Base-by-base conservation (phyloP, 1,284 basidiomycete genomes). In the Exsudoporus floridanus region DNA sequence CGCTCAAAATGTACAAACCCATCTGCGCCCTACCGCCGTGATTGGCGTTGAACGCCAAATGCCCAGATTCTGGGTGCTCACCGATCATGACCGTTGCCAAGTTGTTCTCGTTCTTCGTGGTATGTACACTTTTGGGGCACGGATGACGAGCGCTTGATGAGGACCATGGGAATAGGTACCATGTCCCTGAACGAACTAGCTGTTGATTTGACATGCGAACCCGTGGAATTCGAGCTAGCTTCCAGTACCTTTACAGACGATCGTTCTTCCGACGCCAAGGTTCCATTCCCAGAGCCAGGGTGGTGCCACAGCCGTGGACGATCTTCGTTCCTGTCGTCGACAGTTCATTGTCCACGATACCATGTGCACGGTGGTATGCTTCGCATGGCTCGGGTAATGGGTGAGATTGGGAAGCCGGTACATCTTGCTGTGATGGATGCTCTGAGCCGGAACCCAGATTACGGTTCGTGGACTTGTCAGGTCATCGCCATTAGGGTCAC, bases 161-260 rank as follows among this genome's bases (percentile, higher is more conserved):
- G 37, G 16, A 13, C 49, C 43, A 45, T 41, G 49, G 39, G 36
- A 55, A 61, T 36, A 82, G 82, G 88, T n/a, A 91, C 88, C 2
- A 88, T 90, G 85, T 87, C 85, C 10, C 72, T 91, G 35, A 91
- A 91, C 60, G 88, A 91, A 67, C 79, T 91, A 13, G 88, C 88
- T n/a, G 88, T 87, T 7, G 88, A 91, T 66, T 74, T 90, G 40
- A 89, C 88, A 1, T 90, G 88, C 66, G 85, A 90, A 52, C 79
- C 84, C 0, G 82, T 81, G 40, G 76, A 80, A 10, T 90, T 90
- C 57, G 74, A 77, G 46, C 85, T 83, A 37, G 79, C 79, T 9
- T 68, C 58, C 9, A 58, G 52, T 38, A 70, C 71, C 18, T 60
- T 70, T n/a, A 56, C 60, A 14, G 75, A 77, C 33, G 58, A 65